Conservation (phyloP, 2,329 filamentous ascomycete genomes). For the Aspergillus ibericus region DNA sequence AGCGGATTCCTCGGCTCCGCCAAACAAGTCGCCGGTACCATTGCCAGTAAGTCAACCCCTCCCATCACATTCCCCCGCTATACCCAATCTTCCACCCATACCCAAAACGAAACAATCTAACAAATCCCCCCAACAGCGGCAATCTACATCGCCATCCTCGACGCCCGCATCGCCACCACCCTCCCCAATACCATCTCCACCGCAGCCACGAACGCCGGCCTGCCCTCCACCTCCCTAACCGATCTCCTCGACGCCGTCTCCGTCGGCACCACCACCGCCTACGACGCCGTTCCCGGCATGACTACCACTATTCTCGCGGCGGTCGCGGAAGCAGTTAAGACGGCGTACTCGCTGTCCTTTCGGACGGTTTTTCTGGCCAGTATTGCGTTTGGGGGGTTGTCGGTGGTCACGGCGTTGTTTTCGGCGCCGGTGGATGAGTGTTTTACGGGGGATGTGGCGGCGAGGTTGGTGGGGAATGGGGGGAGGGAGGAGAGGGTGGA, state of each 20-base stretch:
- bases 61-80: no score
- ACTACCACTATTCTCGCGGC: not conserved
- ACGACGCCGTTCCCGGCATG: slow-evolving; percentile 1
- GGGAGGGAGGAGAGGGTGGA: not conserved
- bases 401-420: not conserved
- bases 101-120: not conserved
- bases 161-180: not conserved
- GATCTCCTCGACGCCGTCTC: not conserved
- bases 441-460: not conserved
- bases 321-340: not conserved
- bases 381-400: not conserved
- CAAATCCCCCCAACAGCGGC: no score
- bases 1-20: slow-evolving; percentile 4
- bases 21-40: slow-evolving; percentile 3
- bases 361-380: slow-evolving; percentile 1
- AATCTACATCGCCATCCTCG: slow-evolving; percentile 5
- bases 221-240: not conserved
- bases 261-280: not conserved
- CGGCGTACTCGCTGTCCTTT: not conserved
- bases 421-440: not conserved
- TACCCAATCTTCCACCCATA: not conserved
- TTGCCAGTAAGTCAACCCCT: not conserved
- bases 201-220: not conserved
- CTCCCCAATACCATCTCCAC: not conserved
- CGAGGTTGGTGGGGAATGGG: not conserved